Percentiles rank a stretch among this genome's conserved stretches.
Evolutionary conservation across 139 green algal genomes (phyloP).

Genomic region (Tetraselmis striata): DNA sequence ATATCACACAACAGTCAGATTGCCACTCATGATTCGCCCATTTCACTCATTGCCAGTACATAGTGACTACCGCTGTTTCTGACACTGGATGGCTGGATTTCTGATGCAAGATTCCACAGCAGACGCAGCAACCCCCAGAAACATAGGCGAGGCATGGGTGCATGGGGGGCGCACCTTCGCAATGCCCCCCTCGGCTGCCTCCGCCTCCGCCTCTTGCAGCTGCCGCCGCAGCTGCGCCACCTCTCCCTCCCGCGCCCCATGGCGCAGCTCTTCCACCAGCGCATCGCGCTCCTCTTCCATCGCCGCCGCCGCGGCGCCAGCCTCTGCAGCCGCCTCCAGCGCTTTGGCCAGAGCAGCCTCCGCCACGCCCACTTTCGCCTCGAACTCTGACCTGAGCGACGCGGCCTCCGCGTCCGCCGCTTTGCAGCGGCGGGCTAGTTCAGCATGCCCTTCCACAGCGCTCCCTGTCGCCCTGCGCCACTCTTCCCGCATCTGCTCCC

Average conservation of each 20-base stretch:
- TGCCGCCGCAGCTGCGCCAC: not conserved
- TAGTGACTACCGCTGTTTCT: no score
- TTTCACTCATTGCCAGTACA: no score
- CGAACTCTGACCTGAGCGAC: not conserved
- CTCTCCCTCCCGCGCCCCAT: not conserved
- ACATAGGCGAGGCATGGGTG: no score
- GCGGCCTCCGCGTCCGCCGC: not conserved
- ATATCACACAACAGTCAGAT: no score
- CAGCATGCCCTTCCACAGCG: not conserved
- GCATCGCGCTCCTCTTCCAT: not conserved
- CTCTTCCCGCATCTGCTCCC: not conserved
- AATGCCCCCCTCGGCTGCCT: not conserved
- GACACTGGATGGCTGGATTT: no score
- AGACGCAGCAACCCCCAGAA: no score
- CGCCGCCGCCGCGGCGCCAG: no score
- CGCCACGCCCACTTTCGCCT: not conserved
- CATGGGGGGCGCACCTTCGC: no score
- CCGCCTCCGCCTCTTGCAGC: not conserved
- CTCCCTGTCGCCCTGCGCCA: not conserved
- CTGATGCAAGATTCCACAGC: no score
- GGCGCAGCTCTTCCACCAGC: not conserved
- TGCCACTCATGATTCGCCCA: no score
- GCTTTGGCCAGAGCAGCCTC: not conserved
- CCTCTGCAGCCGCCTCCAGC: not conserved
- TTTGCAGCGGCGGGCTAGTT: not conserved